These are phyloP conservation scores for Microbotryomycetes sp. DNA, from an alignment of 1,284 basidiomycete species.

Conservation along the genomic window DNA sequence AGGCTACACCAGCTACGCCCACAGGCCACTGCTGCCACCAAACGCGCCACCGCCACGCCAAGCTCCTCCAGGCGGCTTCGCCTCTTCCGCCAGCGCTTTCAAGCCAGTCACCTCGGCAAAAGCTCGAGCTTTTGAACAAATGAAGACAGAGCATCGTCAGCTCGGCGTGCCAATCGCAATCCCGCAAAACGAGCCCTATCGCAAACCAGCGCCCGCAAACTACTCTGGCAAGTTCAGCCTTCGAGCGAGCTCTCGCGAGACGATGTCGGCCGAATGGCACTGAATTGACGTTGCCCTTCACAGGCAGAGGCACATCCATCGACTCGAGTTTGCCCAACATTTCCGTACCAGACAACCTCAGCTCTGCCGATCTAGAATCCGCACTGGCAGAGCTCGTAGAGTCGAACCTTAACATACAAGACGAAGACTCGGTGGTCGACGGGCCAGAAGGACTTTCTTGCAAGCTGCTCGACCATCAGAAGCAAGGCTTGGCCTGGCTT, in stretches of 20 bases:
- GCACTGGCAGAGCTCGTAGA: conserved; percentile 27
- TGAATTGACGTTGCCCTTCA: neutral
- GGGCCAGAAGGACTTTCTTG: conserved; percentile 12
- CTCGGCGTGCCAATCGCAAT: conserved; percentile 23
- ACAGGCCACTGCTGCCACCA: too few species aligned
- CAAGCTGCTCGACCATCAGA: conserved; percentile 32
- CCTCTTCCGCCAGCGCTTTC: neutral
- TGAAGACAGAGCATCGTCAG: conserved; percentile 3
- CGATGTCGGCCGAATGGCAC: neutral
- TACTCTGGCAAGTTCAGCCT: neutral
- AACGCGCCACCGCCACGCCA: too few species aligned
- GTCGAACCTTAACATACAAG: conserved; percentile 16
- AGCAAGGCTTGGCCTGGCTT: conserved; percentile 34
- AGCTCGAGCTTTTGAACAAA: neutral
- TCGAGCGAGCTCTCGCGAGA: neutral
- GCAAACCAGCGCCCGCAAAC: neutral
- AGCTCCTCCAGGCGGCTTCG: conserved; percentile 1
- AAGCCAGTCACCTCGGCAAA: conserved; percentile 6
- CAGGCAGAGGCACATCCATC: neutral
- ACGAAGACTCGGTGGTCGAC: conserved; percentile 8
- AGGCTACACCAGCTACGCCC: too few species aligned
- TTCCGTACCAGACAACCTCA: conserved; percentile 9
- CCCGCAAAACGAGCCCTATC: conserved; percentile 11
- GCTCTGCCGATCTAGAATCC: conserved; percentile 11
- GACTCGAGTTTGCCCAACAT: neutral